Evolutionary conservation across 1,284 basidiomycete species (phyloP).

Genomic region (Sporisorium reilianum): DNA sequence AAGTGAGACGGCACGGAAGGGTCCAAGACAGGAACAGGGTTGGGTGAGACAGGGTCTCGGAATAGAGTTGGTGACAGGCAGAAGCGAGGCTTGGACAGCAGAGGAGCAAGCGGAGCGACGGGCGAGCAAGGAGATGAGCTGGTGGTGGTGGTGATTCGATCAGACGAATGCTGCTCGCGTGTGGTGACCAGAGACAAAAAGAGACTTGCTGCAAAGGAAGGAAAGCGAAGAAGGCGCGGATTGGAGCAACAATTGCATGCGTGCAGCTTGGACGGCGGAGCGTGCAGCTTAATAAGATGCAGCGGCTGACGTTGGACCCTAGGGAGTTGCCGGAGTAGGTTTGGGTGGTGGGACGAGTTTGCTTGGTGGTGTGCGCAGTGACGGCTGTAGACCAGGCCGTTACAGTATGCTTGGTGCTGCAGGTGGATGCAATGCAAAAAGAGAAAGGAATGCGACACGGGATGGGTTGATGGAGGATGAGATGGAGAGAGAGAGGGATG

Average conservation of each 20-base stretch:
- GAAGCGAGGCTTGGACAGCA: slow-evolving; percentile 44
- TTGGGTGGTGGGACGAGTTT: no score
- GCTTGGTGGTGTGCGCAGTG: no score
- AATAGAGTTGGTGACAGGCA: slow-evolving; percentile 34
- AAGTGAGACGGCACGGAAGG: slow-evolving; percentile 6
- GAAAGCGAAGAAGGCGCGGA: slow-evolving; percentile 11
- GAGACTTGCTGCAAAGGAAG: slow-evolving; percentile 31
- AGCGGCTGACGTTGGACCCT: neutral
- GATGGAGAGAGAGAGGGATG: neutral
- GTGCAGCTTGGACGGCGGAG: slow-evolving; percentile 12
- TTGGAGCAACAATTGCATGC: slow-evolving; percentile 19
- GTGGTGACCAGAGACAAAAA: slow-evolving; percentile 5
- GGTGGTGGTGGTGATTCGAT: neutral
- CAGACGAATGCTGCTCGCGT: neutral
- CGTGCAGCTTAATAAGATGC: slow-evolving; percentile 4
- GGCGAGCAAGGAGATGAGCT: neutral
- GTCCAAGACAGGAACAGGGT: slow-evolving; percentile 10
- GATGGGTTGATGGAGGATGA: slow-evolving; percentile 1
- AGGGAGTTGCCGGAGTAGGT: no score
- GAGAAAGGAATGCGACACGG: slow-evolving; percentile 6
- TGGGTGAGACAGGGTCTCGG: slow-evolving; percentile 29
- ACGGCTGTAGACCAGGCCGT: neutral
- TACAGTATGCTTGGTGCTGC: no score
- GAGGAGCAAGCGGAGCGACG: slow-evolving; percentile 1
- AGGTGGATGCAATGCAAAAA: slow-evolving; percentile 2